phyloP scores from a whole-genome alignment of 75 land plant genomes.

The Sequoiadendron giganteum region DNA sequence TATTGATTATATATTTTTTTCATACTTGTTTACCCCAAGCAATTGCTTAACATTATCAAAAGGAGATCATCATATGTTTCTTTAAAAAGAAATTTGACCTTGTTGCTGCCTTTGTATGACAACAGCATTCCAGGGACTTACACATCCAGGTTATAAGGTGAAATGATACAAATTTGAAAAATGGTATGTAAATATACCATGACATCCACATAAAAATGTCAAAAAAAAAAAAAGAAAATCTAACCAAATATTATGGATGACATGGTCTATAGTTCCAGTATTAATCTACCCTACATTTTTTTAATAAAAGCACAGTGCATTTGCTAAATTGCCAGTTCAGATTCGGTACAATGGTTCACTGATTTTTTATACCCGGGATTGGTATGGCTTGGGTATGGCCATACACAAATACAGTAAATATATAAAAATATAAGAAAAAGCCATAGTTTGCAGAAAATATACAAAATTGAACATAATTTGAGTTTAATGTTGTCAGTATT shows the following conservation, averaged over 20 bases:
- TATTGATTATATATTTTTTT: not conserved
- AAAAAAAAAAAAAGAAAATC: not conserved
- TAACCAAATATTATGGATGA: not conserved
- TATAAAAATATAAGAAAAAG: no score
- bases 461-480: no score
- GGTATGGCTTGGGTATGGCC: no score
- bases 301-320: no score
- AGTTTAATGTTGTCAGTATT: no score
- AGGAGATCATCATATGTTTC: not conserved
- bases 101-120: not conserved
- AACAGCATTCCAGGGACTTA: not conserved
- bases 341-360: no score
- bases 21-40: not conserved
- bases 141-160: not conserved
- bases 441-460: no score
- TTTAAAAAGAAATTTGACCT: not conserved
- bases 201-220: not conserved
- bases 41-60: not conserved
- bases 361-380: no score
- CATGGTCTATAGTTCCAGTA: not conserved
- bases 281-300: not conserved
- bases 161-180: not conserved
- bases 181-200: not conserved
- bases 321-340: no score
- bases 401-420: no score